Evolutionary conservation across 306 rosid species (phyloP).

Genomic region (Ammopiptanthus mongolicus): DNA sequence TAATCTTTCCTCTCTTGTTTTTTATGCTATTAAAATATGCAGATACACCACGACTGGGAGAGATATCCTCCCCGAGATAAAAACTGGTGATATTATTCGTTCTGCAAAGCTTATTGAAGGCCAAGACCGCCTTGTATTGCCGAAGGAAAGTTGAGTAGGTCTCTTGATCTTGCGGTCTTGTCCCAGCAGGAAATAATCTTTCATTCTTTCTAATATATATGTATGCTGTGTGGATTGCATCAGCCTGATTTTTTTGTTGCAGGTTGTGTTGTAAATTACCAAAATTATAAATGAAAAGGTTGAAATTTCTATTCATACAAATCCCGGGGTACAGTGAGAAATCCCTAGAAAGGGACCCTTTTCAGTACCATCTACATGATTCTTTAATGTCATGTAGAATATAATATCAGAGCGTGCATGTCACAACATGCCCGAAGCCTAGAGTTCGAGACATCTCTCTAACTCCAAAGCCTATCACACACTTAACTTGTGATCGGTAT

Average conservation of each 20-base stretch:
- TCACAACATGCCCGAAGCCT: too few relatives aligned
- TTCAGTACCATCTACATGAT: not conserved
- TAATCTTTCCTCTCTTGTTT: not conserved
- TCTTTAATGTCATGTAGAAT: too few relatives aligned
- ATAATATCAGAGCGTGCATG: too few relatives aligned
- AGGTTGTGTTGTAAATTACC: constrained; percentile 40
- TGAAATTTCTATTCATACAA: not conserved
- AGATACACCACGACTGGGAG: constrained; percentile 85
- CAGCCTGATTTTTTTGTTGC: constrained; percentile 49
- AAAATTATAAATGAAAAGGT: not conserved
- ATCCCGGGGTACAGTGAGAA: not conserved
- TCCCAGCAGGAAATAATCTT: constrained; percentile 4
- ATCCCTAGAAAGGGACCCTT: not conserved
- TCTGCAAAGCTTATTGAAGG: constrained; percentile 82
- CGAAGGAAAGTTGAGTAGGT: constrained; percentile 46
- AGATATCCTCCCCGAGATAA: constrained; percentile 83
- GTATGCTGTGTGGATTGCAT: constrained; percentile 6
- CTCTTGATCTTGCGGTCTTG: not conserved
- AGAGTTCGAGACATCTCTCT: too few relatives aligned
- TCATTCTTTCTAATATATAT: constrained; percentile 37
- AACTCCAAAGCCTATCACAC: too few relatives aligned
- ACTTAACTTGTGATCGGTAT: too few relatives aligned
- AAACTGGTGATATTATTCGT: constrained; percentile 72
- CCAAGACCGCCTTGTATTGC: constrained; percentile 71
- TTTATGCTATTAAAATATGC: constrained; percentile 13